Percentiles rank a stretch among this genome's conserved stretches.
Conservation (phyloP, 208 protist species). For the Leishmania martiniquensis region DNA sequence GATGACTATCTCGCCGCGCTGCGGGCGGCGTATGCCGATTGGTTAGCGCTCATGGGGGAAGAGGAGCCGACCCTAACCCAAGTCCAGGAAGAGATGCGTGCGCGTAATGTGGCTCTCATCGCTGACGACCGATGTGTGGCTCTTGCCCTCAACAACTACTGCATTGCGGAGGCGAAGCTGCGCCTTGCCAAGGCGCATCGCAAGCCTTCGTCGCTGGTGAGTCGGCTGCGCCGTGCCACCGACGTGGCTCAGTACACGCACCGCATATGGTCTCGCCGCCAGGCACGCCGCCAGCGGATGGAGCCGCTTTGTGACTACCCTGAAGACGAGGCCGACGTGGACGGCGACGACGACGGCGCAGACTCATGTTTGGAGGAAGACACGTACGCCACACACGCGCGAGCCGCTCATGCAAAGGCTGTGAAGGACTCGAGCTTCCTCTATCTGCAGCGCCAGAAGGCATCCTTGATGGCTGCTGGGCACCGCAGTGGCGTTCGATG, state of each 20-base stretch:
- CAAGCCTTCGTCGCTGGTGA: constrained; percentile 21
- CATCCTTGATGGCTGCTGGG: constrained; percentile 17
- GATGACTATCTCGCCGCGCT: constrained; percentile 60
- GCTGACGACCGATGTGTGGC: constrained; percentile 59
- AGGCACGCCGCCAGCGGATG: constrained; percentile 39
- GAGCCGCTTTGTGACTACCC: constrained; percentile 24
- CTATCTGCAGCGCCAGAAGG: constrained; percentile 47
- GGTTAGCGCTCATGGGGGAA: constrained; percentile 30
- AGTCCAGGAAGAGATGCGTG: constrained; percentile 48
- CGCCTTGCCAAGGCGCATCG: constrained; percentile 36
- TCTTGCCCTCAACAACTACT: constrained; percentile 47
- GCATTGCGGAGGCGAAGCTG: constrained; percentile 46
- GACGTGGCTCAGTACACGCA: constrained; percentile 56
- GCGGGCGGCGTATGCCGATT: constrained; percentile 48
- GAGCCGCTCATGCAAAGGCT: constrained; percentile 15
- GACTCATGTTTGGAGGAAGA: constrained; percentile 21
- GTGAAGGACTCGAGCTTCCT: constrained; percentile 56
- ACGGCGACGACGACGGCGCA: constrained; percentile 12
- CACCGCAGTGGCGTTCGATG: constrained; percentile 30
- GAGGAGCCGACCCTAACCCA: constrained; percentile 29
- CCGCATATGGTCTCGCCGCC: constrained; percentile 45
- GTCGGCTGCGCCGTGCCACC: constrained; percentile 16
- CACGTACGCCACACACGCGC: constrained; percentile 24
- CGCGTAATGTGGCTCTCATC: constrained; percentile 48
- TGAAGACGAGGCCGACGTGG: constrained; percentile 28